phyloP scores from a whole-genome alignment of 768 basidiomycete genomes.

The Tylopilus vinaceipallidus region DNA sequence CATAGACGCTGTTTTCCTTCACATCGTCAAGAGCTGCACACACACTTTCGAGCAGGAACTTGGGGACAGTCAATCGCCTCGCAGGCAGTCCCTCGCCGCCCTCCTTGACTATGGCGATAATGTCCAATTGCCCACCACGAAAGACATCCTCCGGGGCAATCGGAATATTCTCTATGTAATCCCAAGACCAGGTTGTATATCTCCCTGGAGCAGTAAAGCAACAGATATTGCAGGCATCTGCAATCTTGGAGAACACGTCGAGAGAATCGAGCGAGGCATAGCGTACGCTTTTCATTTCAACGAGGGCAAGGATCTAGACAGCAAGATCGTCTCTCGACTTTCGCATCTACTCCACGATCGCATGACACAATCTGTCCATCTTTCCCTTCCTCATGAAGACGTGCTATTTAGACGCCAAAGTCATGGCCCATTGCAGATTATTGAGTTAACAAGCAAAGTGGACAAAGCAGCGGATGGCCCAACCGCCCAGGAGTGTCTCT shows the following conservation, averaged over 20 bases:
- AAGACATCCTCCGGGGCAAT: conserved; percentile 29
- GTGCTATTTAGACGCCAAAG: conserved; percentile 57
- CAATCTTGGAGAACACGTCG: conserved; percentile 67
- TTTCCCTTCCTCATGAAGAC: conserved; percentile 55
- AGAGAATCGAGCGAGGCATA: conserved; percentile 84
- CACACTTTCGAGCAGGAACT: conserved; percentile 47
- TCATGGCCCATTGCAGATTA: conserved; percentile 66
- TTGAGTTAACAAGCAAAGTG: conserved; percentile 51
- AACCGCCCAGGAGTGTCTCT: conserved; percentile 61
- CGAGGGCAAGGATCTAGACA: conserved; percentile 39
- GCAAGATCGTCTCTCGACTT: conserved; percentile 50
- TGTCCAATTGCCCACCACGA: conserved; percentile 47
- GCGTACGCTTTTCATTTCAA: conserved; percentile 60
- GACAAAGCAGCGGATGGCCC: conserved; percentile 23
- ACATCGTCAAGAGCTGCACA: conserved; percentile 71
- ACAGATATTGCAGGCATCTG: conserved; percentile 93
- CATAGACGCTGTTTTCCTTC: conserved; percentile 82
- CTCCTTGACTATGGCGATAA: conserved; percentile 88
- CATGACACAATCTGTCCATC: conserved; percentile 86
- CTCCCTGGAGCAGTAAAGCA: conserved; percentile 99
- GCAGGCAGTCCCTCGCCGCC: conserved; percentile 56
- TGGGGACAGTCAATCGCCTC: conserved; percentile 38
- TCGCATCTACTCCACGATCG: conserved; percentile 85
- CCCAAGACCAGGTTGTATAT: conserved; percentile 87
- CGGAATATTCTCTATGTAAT: conserved; percentile 65